Base-by-base conservation (phyloP, 2,329 filamentous ascomycete species). In the Byssochlamys sp. region DNA sequence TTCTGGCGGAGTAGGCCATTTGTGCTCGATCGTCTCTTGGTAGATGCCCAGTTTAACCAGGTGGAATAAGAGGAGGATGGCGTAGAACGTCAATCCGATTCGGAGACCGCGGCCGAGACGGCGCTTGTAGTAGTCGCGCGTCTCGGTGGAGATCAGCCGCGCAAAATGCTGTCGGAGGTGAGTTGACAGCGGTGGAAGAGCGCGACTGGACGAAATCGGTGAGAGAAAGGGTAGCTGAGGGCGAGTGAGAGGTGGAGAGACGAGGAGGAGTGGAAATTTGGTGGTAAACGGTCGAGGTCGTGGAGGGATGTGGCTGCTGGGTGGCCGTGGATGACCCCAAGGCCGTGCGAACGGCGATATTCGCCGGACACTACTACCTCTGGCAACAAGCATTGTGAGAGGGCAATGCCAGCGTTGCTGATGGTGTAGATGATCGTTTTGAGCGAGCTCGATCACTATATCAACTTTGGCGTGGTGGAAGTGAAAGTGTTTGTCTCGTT, bases 111-210 rank as follows among this genome's bases (percentile, higher is more conserved):
- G 80, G 61, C 83, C 86, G 58, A 74, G 59, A 1, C 72, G 69
- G 25, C 69, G 70, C 57, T 84, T 87, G 61, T 73, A 75, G 57
- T 71, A 64, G 6, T 71, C 65, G 10, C 74, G 73, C 51, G 84
- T 84, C 69, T 91, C 87, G 0, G 89, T 95, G n/a, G 88, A 90
- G 59, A 95, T 82, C 60, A 89, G 83, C 55, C 91, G 86, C 2
- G 83, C 82, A 39, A 86, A 77, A 50, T 83, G 78, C 29, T 78
- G 69, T 60, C 78, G 77, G 35, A 67, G 70, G 73, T 76, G 68
- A 80, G 79, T 68, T 79, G 86, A 56, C 77, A 81, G n/a, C 73
- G 74, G 67, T 75, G 80, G 56, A 71, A 81, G 58, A 74, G 76
- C 59, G 58, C 70, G 63, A 63, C 68, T 65, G 60, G 75, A 71